Base-by-base conservation (phyloP, 352 stramenopile genomes). In the Phytophthora kernoviae region DNA sequence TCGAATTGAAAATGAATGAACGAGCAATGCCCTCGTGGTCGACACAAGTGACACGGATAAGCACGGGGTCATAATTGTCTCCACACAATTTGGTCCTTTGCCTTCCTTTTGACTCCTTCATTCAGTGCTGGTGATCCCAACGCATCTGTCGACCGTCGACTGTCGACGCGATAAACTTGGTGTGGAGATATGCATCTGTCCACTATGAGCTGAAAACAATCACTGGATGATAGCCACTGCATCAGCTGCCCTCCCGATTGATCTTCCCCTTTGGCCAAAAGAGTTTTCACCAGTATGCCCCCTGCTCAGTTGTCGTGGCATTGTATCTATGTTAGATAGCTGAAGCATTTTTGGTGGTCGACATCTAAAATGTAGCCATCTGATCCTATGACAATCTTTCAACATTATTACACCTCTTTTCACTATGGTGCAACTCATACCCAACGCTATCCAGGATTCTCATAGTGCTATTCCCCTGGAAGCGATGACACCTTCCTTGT, bases 91-190 rank as follows among this genome's bases (percentile, higher is more conserved):
- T 3, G 10, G 14, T 21, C 15, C 8, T 52, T 52, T 32, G 37
- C 27, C 40, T 57, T 57, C 47, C 47, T 64, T 64, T 64, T 39
- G 56, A 48, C 41, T 64, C 56, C 47, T 56, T 58, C 39, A 9
- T 37, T 36, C 40, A 44, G 52, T 52, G 26, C 36, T 5, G 7
- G 24, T 18, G 27, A 51, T 49, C 46, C 39, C 39, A 27, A 12
- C 36, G 26, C 22, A 43, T 43, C 37, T 4, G 37, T 43, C 37
- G 37, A 43, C 37, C 9, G 10, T 11, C 37, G 37, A 43, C 37
- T 21, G 10, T 11, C 12, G 12, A 17, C n/a, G 9, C 18, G 11
- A 21, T 20, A 4, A 18, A 11, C 18, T 15, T n/a, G 10, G 34
- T n/a, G 12, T 15, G 14, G 34, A n/a, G 37, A 10, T 21, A 21